Conservation (phyloP, 495 filamentous ascomycete species). For the Podospora fimiseda region DNA sequence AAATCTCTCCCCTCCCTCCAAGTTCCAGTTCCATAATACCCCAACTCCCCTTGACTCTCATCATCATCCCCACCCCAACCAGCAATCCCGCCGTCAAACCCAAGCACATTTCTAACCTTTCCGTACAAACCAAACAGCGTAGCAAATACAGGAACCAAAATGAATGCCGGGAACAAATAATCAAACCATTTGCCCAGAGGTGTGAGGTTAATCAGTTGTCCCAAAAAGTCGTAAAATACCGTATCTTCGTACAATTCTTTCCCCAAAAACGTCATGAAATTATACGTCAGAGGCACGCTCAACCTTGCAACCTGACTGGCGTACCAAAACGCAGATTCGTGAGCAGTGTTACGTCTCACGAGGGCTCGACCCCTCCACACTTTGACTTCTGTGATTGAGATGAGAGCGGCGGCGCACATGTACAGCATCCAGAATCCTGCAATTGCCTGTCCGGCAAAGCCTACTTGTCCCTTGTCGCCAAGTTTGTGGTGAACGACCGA, state of each 20-base stretch:
- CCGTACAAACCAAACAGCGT: slow-evolving; percentile 84
- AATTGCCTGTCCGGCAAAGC: slow-evolving; percentile 76
- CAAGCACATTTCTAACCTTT: slow-evolving; percentile 65
- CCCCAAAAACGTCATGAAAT: slow-evolving; percentile 85
- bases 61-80: slow-evolving; percentile 69
- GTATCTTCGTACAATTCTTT: slow-evolving; percentile 57
- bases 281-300: slow-evolving; percentile 87
- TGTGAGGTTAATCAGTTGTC: slow-evolving; percentile 76
- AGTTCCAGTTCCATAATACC: slow-evolving; percentile 66
- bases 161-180: slow-evolving; percentile 77
- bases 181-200: slow-evolving; percentile 79
- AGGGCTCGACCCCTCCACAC: slow-evolving; percentile 92
- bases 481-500: slow-evolving; percentile 75
- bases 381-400: slow-evolving; percentile 79
- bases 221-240: slow-evolving; percentile 82
- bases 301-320: slow-evolving; percentile 81
- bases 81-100: slow-evolving; percentile 69
- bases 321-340: slow-evolving; percentile 92
- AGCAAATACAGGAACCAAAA: slow-evolving; percentile 76
- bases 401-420: slow-evolving; percentile 78
- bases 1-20: slow-evolving; percentile 94
- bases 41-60: slow-evolving; percentile 29
- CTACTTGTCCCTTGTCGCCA: slow-evolving; percentile 52
- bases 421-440: slow-evolving; percentile 87
- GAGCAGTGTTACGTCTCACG: slow-evolving; percentile 82